Evolutionary conservation across 2,329 filamentous ascomycete genomes (phyloP), one percentile per base, ranked within the genome.

Genomic region (Pleoardoris graminearum): DNA sequence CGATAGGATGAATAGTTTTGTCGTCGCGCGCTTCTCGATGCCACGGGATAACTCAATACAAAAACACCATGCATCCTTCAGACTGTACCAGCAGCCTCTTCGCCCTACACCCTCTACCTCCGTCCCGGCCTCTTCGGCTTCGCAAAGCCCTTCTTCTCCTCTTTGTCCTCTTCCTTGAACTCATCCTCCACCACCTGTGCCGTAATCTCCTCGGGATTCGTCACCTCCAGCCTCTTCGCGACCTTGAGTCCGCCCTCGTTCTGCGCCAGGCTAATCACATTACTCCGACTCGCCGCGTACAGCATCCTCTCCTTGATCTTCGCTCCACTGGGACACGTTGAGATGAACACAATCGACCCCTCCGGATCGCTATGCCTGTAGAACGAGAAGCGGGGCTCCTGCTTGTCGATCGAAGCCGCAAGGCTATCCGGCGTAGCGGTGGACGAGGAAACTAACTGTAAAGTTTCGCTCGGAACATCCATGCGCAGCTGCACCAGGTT

Each of bases 291-390:
- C 48, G 82, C 83, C 21, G 90, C 89, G 70, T 94, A 94, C 67
- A 94, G 75, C 90, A 95, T 95, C 58, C 89, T 82, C 75, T 89
- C 87, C 77, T 90, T 92, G 77, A 94, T 89, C 75, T 86, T 89
- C 47, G 81, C 84, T 23, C 78, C 82, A 0, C 82, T 77, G 0
- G 90, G 90, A 71, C 89, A 91, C 5, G 89, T 93, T 76, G 91
- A 93, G 69, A 94, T 85, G 77, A 94, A 94, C 5, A 93, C 79
- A 42, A 93, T 77, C 2, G 78, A 81, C 47, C 79, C 76, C 55
- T 84, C 62, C 3, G 68, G 75, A 36, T 81, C 80, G 66, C 87
- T 81, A 71, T 85, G 89, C 23, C 86, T 82, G 78, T 87, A 94
- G 70, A 94, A 91, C 6, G 86, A 87, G 71, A 90, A 93, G 37